Conservation (phyloP, 106 monocot species). For the Dendrobium nobile region DNA sequence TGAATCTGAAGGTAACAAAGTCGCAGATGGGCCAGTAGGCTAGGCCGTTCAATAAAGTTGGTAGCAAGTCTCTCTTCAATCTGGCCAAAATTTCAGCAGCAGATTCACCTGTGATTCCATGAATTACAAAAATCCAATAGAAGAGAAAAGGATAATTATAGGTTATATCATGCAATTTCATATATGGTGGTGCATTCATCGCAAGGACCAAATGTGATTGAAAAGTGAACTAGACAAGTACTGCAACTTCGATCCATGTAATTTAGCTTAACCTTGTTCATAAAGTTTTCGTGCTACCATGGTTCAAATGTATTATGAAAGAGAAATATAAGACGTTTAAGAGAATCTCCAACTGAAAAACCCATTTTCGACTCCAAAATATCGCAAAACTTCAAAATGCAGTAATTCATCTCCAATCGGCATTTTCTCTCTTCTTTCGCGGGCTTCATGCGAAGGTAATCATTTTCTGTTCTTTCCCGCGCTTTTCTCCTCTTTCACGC, state of each 20-base stretch:
- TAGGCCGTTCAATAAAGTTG: constrained; percentile 61
- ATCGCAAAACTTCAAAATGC: too few relatives aligned
- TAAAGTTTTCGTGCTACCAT: background rate
- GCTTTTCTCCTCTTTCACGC: too few relatives aligned
- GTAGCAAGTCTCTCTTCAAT: constrained; percentile 86
- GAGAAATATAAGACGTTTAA: background rate
- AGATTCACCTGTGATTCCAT: constrained; percentile 56
- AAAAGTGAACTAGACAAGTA: background rate
- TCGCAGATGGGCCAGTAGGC: constrained; percentile 94
- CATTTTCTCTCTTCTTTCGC: too few relatives aligned
- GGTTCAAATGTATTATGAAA: background rate
- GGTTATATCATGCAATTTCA: too few relatives aligned
- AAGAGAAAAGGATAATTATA: background rate
- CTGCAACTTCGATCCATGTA: too few relatives aligned
- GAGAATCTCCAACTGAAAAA: too few relatives aligned
- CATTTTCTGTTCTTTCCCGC: too few relatives aligned
- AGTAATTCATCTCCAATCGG: too few relatives aligned
- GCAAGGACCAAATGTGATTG: background rate
- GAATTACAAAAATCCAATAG: background rate
- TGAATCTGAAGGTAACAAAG: constrained; percentile 89
- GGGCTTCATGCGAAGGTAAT: too few relatives aligned
- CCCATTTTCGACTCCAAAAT: too few relatives aligned
- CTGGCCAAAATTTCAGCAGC: constrained; percentile 63
- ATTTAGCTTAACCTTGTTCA: too few relatives aligned
- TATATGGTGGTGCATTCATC: too few relatives aligned